A percentile compares a stretch with the other conserved stretches of the same genome.
Conservation (phyloP, 1,284 basidiomycete species). For the Tylopilus sp. region DNA sequence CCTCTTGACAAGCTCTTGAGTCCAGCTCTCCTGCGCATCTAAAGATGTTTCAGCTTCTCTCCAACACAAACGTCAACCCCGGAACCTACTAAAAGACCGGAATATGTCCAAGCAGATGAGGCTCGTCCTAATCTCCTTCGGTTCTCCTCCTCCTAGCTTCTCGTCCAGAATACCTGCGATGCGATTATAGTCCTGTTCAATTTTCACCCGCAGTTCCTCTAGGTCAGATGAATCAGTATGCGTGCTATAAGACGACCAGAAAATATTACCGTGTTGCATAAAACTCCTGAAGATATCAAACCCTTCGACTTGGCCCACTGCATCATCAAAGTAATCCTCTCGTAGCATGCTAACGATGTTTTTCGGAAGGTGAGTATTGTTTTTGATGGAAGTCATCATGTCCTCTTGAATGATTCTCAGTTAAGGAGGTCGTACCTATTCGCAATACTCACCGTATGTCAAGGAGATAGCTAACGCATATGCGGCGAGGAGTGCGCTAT, state of each 20-base stretch:
- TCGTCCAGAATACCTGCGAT: conserved; percentile 30
- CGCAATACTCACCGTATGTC: conserved; percentile 11
- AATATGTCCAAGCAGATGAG: conserved; percentile 37
- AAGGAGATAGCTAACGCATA: conserved; percentile 15
- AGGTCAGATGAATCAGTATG: conserved; percentile 10
- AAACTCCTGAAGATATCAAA: conserved; percentile 16
- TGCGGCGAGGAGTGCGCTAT: conserved; percentile 15
- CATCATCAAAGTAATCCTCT: conserved; percentile 20
- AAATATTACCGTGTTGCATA: conserved; percentile 21
- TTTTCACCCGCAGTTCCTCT: conserved; percentile 30
- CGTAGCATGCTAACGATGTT: conserved; percentile 22
- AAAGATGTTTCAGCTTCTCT: background rate
- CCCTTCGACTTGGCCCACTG: conserved; percentile 16
- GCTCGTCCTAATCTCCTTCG: conserved; percentile 33
- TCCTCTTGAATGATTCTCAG: conserved; percentile 3
- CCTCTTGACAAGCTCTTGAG: conserved; percentile 4
- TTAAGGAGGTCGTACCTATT: no score
- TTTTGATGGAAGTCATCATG: conserved; percentile 5
- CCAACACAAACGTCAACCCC: background rate
- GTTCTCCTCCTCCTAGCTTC: conserved; percentile 23
- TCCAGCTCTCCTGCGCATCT: conserved; percentile 19
- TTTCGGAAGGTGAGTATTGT: conserved; percentile 1
- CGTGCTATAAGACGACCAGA: no score
- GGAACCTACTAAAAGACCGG: conserved; percentile 24
- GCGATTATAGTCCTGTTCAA: conserved; percentile 14